Base-by-base conservation (phyloP, 139 green algal species). In the Chlorella sp. region DNA sequence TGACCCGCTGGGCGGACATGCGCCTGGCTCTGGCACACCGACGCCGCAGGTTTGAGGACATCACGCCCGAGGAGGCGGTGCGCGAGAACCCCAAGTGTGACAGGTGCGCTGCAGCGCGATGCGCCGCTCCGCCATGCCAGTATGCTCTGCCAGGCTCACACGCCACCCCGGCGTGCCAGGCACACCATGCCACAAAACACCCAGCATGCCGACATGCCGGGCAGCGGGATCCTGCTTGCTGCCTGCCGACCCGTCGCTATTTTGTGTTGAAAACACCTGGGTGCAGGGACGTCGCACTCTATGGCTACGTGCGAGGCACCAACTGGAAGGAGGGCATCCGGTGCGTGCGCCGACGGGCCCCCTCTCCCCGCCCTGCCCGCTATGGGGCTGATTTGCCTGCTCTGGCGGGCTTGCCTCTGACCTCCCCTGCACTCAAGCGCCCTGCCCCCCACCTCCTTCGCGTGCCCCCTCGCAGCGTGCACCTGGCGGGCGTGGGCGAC, bases 301-400 rank as follows among this genome's bases (percentile, higher is more conserved):
- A 98, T 76, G 96, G 96, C 27, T 99, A 94, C 83, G 74, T 98
- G 72, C 86, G 95, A 1, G 96, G 96, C 38, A 79, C 78, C 58
- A 96, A 95, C 80, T 70, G 97, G 48, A 91, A 91, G 79, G 67
- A 76, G 0, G 87, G 80, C 8, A 38, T 43, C 6, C n/a, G 19
- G 61, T 68, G 35, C 29, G 1, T 43, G 27, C 8, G 41, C 23
- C 25, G 63, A n/a, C 19, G 29, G 53, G 53, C 19, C 53, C 19
- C 19, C n/a, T n/a, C n/a, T n/a, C n/a, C n/a, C n/a, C n/a, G n/a
- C n/a, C n/a, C n/a, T n/a, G n/a, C n/a, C n/a, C n/a, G n/a, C 14
- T 55, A 17, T 55, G 46, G 17, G 46, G 17, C 14, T 27, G 46
- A 55, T 55, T 14, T 27, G 46, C 14, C 46, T 27, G 14, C 46